These are phyloP conservation scores for Pseudonitzschia delicatissima DNA, from an alignment of 108 stramenopile species.

Conservation along the genomic window DNA sequence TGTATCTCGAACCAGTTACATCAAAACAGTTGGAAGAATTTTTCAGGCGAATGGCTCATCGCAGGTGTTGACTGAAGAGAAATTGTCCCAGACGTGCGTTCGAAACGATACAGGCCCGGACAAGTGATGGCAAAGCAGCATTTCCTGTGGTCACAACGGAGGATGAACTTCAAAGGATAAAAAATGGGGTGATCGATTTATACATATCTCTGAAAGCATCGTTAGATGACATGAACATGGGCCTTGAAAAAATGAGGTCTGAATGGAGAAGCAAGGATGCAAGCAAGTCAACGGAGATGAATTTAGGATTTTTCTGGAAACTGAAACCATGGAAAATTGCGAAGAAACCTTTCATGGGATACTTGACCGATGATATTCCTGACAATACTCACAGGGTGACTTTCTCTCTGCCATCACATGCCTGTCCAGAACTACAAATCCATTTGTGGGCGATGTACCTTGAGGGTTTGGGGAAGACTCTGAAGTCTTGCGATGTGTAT, in stretches of 20 bases:
- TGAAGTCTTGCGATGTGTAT: slow-evolving; percentile 15
- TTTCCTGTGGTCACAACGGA: neutral
- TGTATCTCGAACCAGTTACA: slow-evolving; percentile 12
- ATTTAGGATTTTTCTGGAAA: neutral
- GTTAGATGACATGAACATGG: neutral
- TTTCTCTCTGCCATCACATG: neutral
- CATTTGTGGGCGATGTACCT: slow-evolving; percentile 22
- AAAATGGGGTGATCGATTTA: neutral
- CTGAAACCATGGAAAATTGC: slow-evolving; percentile 7
- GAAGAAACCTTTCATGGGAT: slow-evolving; percentile 10
- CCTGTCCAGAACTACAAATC: slow-evolving; percentile 12
- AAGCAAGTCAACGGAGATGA: neutral
- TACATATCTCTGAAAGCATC: neutral
- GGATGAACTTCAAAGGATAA: neutral
- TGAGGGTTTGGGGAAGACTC: neutral
- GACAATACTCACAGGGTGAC: slow-evolving; percentile 1
- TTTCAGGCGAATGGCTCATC: slow-evolving; percentile 22
- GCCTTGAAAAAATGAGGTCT: neutral
- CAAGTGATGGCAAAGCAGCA: neutral
- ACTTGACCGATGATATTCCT: slow-evolving; percentile 5
- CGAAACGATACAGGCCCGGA: neutral
- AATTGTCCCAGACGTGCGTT: slow-evolving; percentile 16
- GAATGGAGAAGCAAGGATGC: neutral
- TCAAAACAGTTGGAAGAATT: slow-evolving; percentile 22
- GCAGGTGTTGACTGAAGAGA: slow-evolving; percentile 34